These are phyloP conservation scores for Ogataea nonfermentans DNA, from an alignment of 805 yeast genomes.

Conservation along the genomic window DNA sequence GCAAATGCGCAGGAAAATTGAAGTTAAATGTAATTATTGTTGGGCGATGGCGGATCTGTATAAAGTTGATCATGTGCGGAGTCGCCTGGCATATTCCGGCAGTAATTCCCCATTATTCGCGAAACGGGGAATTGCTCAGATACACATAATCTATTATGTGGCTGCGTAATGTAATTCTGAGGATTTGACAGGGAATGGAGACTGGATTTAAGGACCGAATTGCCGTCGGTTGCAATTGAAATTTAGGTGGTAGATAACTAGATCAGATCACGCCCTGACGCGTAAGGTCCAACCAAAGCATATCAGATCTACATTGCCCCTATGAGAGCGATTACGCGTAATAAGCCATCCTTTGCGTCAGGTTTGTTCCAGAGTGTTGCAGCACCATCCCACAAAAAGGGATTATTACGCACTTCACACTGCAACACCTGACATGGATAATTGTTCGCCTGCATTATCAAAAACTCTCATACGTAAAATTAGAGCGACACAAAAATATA, in stretches of 20 bases:
- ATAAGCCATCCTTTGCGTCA: background rate
- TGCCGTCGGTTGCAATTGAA: background rate
- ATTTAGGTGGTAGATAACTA: no score
- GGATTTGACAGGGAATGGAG: conserved; percentile 7
- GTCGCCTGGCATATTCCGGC: conserved; percentile 1
- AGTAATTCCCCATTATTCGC: background rate
- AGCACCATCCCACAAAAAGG: conserved; percentile 6
- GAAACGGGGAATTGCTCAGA: background rate
- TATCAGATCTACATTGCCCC: no score
- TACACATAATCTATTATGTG: conserved; percentile 1
- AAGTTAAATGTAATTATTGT: no score
- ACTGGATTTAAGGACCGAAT: background rate
- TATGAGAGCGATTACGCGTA: background rate
- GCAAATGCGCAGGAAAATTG: no score
- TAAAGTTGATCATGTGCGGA: conserved; percentile 1
- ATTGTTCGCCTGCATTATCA: conserved; percentile 8
- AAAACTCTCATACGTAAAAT: conserved; percentile 1
- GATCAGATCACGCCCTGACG: no score
- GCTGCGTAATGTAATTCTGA: conserved; percentile 1
- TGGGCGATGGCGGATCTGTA: no score
- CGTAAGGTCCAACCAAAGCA: no score
- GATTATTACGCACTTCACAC: conserved; percentile 6
- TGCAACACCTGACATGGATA: conserved; percentile 5
- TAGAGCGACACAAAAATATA: conserved; percentile 2
- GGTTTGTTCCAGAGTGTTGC: conserved; percentile 1